A percentile compares a stretch with the other conserved stretches of the same genome.
Conservation (phyloP, 345 rosid species). For the Eucalyptus brandiana region DNA sequence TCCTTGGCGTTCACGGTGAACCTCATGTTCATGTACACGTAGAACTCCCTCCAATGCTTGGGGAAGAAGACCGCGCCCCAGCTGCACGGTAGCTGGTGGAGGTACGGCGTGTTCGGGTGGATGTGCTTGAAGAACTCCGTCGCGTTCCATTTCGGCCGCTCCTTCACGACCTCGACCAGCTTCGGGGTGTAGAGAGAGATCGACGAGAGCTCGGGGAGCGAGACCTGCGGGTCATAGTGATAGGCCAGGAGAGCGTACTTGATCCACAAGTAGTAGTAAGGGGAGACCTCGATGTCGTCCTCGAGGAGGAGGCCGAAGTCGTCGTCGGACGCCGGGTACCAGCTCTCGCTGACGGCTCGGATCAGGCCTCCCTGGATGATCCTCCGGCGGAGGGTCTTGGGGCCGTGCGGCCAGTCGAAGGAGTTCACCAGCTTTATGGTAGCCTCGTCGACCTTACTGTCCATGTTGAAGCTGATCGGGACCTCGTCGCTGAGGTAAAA, state of each 20-base stretch:
- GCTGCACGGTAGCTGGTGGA: slow-evolving; percentile 92
- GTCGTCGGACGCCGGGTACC: slow-evolving; percentile 91
- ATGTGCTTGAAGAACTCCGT: slow-evolving; percentile 76
- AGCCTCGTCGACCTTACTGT: slow-evolving; percentile 84
- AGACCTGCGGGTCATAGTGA: slow-evolving; percentile 82
- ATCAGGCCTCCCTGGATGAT: slow-evolving; percentile 99
- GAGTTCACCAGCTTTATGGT: slow-evolving; percentile 63
- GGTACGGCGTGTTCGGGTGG: slow-evolving; percentile 91
- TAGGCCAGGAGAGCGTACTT: slow-evolving; percentile 88
- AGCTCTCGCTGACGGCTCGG: slow-evolving; percentile 96
- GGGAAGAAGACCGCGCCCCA: slow-evolving; percentile 99
- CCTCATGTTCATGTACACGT: slow-evolving; percentile 97
- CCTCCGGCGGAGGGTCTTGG: slow-evolving; percentile 79
- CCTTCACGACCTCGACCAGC: slow-evolving; percentile 87
- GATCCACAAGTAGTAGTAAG: slow-evolving; percentile 90
- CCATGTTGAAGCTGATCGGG: slow-evolving; percentile 90
- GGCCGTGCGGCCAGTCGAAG: slow-evolving; percentile 90
- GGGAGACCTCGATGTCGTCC: slow-evolving; percentile 97
- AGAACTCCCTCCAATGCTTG: slow-evolving; percentile 96
- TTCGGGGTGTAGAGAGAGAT: slow-evolving; percentile 89
- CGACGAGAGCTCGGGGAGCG: slow-evolving; percentile 79
- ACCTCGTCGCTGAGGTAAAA: slow-evolving; percentile 78
- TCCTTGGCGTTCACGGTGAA: slow-evolving; percentile 81
- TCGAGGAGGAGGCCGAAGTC: slow-evolving; percentile 88
- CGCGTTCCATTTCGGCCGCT: slow-evolving; percentile 90